Conservation (phyloP, 768 basidiomycete species). For the Xerocomellus chrysenteron region DNA sequence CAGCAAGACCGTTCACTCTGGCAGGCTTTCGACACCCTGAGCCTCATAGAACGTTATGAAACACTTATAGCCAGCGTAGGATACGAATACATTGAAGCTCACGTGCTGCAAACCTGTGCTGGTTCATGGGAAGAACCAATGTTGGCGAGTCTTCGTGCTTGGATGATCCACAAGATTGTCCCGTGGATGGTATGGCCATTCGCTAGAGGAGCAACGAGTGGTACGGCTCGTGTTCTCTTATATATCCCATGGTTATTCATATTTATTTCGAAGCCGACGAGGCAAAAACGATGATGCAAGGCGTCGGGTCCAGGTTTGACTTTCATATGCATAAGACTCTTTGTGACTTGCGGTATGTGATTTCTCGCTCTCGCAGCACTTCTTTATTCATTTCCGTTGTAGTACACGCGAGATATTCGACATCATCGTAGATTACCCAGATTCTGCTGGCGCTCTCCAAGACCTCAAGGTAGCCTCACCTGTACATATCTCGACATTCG, state of each 20-base stretch:
- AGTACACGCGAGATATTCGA: conserved; percentile 88
- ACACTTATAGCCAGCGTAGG: conserved; percentile 80
- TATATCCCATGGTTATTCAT: conserved; percentile 3
- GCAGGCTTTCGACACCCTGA: conserved; percentile 65
- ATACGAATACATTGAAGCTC: conserved; percentile 79
- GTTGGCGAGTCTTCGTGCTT: conserved; percentile 58
- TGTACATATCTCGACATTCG: neutral
- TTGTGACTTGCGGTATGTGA: conserved; percentile 74
- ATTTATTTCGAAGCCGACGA: conserved; percentile 54
- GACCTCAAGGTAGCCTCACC: conserved; percentile 67
- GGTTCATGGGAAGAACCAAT: conserved; percentile 69
- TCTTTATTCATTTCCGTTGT: neutral
- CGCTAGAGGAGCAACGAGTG: conserved; percentile 58
- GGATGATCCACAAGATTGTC: conserved; percentile 80
- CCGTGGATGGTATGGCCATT: conserved; percentile 86
- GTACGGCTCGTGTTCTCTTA: conserved; percentile 36
- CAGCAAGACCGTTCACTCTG: conserved; percentile 44
- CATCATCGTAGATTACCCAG: conserved; percentile 93
- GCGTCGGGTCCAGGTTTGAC: conserved; percentile 81
- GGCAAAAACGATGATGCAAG: conserved; percentile 67
- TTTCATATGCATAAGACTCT: conserved; percentile 92
- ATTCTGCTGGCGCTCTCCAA: conserved; percentile 78
- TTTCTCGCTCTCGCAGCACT: neutral
- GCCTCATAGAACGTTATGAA: conserved; percentile 81
- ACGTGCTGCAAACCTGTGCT: conserved; percentile 64